Conservation (phyloP, 306 rosid genomes). For the Cucumis melo region DNA sequence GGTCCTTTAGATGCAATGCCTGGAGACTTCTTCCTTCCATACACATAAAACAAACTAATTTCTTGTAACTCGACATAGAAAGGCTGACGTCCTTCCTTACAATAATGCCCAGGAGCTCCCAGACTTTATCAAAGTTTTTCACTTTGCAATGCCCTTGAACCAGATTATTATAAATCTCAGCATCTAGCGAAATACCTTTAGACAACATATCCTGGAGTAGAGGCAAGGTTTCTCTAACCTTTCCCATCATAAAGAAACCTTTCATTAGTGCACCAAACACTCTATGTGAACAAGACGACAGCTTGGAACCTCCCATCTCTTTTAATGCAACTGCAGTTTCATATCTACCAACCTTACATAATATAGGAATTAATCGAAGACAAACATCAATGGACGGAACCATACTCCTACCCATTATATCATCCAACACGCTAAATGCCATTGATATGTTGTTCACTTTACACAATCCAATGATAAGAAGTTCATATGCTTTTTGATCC, state of each 20-base stretch:
- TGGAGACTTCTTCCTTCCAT: constrained; percentile 26
- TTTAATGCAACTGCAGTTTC: constrained; percentile 44
- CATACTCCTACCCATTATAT: constrained; percentile 30
- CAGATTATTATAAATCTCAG: constrained; percentile 36
- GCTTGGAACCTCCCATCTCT: constrained; percentile 32
- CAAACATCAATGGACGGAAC: constrained; percentile 42
- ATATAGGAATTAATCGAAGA: constrained; percentile 34
- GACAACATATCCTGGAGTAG: constrained; percentile 35
- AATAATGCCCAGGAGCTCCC: constrained; percentile 45
- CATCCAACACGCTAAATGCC: constrained; percentile 47
- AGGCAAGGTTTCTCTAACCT: constrained; percentile 30
- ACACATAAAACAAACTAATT: constrained; percentile 38
- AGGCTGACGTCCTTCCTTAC: constrained; percentile 33
- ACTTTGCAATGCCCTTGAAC: constrained; percentile 47
- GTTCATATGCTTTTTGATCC: constrained; percentile 33
- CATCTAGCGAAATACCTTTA: constrained; percentile 31
- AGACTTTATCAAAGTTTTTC: constrained; percentile 31
- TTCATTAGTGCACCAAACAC: constrained; percentile 31
- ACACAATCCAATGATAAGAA: constrained; percentile 41
- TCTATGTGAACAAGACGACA: constrained; percentile 19
- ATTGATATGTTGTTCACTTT: constrained; percentile 26
- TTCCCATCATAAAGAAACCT: constrained; percentile 40
- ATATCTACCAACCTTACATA: constrained; percentile 42
- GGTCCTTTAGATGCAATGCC: constrained; percentile 42
- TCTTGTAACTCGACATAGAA: constrained; percentile 39